Evolutionary conservation across 495 filamentous ascomycete genomes (phyloP), one percentile per base, ranked within the genome.

Genomic region (Neurospora hispaniola): DNA sequence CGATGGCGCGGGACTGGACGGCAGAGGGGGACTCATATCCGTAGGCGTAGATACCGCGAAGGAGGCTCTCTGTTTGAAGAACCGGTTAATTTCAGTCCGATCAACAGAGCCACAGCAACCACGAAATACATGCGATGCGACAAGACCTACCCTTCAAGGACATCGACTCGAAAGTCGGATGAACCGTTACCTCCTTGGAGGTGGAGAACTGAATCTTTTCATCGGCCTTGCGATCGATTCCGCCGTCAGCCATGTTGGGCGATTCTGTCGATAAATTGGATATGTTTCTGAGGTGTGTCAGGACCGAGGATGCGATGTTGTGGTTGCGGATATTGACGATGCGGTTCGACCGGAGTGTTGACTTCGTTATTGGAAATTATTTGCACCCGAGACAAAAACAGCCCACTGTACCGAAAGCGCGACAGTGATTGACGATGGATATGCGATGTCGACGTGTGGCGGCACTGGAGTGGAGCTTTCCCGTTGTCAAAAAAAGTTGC

Each of bases 191-290:
- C 88, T 99, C 96, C 83, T 96, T 97, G 74, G 94, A 97, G 82
- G 96, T 99, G 73, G 89, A 89, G 86, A 99, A 99, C 86, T 98
- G 96, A 88, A 98, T 96, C 81, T 92, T 91, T 89, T 97, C 94
- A 84, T 98, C 96, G 42, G 90, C 89, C 79, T 94, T 93, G 82
- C 93, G 90, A 84, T 99, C 96, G 77, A 98, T 97, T 42, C 85
- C 85, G 48, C 82, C 80, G 78, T 97, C 95, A 66, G 95, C 92
- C 96, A 99, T 99, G 54, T 35, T 66, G 54, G 54, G 54, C 54
- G 31, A 66, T 66, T 16, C 0, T 66, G 14, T 16, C 6, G 9
- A 12, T 38, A 27, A 35, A 14, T 35, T 96, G 73, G 73, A 72
- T 69, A 70, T 11, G 59, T 6, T 59, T 59, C 7, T 27, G 31